These are phyloP conservation scores for Petunia secreta DNA, from an alignment of 257 asterid genomes.

Conservation along the genomic window DNA sequence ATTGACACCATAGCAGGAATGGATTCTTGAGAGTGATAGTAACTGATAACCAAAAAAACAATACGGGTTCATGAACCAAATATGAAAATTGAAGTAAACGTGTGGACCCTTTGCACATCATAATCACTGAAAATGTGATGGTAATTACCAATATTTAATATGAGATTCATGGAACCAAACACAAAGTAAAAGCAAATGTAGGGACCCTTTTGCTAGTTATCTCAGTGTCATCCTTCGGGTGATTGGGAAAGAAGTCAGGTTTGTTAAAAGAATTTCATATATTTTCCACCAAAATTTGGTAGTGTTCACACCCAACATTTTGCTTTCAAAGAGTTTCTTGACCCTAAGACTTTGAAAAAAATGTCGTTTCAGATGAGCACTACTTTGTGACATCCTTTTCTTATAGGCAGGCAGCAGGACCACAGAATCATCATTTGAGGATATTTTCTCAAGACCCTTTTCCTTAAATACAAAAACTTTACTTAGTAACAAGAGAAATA, in stretches of 20 bases:
- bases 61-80: background rate
- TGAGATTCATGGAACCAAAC: conserved; percentile 19
- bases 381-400: conserved; percentile 9
- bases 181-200: background rate
- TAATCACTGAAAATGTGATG: background rate
- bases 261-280: conserved; percentile 18
- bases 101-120: conserved; percentile 6
- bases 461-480: background rate
- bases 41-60: no score
- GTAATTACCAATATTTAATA: background rate
- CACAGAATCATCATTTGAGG: no score
- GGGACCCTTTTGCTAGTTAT: conserved; percentile 2
- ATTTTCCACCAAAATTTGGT: conserved; percentile 23
- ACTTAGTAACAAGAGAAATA: background rate
- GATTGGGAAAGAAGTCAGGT: conserved; percentile 2
- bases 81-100: background rate
- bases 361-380: background rate
- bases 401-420: no score
- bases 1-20: no score
- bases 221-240: background rate
- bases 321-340: background rate
- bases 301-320: conserved; percentile 6
- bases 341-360: background rate
- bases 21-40: no score
- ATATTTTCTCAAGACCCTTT: background rate